phyloP scores from a whole-genome alignment of 108 stramenopile genomes.

The Pseudonitzschia multistriata region DNA sequence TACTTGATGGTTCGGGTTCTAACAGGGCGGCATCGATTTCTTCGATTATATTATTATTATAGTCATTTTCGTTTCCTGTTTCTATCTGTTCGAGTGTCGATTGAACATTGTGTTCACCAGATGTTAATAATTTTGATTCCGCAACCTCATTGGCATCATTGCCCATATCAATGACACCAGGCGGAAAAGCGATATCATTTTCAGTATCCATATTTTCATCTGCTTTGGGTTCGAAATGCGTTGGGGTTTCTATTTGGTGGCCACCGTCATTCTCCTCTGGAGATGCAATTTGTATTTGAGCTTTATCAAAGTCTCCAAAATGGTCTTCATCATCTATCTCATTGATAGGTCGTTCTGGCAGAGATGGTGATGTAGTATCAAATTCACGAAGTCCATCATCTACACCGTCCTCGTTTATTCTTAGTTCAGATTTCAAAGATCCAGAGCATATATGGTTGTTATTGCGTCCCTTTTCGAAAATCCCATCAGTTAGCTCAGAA shows the following conservation, averaged over 20 bases:
- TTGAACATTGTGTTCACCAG: too few species aligned
- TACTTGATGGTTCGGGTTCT: background rate
- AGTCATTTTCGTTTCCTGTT: background rate
- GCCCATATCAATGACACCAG: constrained; percentile 2
- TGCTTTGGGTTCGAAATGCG: background rate
- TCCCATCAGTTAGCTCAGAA: background rate
- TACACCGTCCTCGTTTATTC: background rate
- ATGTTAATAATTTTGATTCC: too few species aligned
- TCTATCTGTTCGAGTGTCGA: background rate
- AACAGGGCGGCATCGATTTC: constrained; percentile 20
- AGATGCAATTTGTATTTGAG: background rate
- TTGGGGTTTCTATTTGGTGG: background rate
- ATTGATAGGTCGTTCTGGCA: background rate
- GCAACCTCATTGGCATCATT: background rate
- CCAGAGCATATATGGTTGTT: background rate
- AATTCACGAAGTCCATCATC: background rate
- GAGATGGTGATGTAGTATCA: background rate
- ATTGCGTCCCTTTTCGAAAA: background rate
- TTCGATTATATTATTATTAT: constrained; percentile 16
- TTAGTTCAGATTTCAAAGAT: background rate
- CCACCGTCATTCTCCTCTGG: constrained; percentile 6
- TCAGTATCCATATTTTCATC: constrained; percentile 18
- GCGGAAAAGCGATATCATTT: too few species aligned
- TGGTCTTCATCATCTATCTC: constrained; percentile 24
- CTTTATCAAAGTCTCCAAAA: constrained; percentile 39